Evolutionary conservation across 768 basidiomycete species (phyloP), one percentile per base, ranked within the genome.

Genomic region (Tricholoma sp.): DNA sequence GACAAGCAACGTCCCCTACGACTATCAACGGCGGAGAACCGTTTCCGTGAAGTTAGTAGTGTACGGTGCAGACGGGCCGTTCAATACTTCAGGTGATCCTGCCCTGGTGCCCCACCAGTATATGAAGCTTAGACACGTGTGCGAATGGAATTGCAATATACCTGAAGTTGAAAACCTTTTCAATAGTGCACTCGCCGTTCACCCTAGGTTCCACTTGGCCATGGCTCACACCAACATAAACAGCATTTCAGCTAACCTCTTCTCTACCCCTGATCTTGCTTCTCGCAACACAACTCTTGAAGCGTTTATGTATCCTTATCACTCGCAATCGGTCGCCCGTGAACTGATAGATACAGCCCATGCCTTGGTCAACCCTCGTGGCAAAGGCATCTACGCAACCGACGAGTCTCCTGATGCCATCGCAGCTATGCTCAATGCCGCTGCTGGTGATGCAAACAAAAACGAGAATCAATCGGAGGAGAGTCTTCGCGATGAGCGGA

Each of bases 341-440:
- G 72, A 76, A 56, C 65, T 82, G 55, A 76, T 80, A 45, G 64
- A 66, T 11, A 76, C 73, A 3, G 79, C 80, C 8, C 66, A 70
- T 18, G 72, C 74, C 6, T 63, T 81, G 24, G 80, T 82, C 3
- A 67, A 76, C 60, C 75, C 77, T 28, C 72, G 72, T 15, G 79
- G 79, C 32, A 80, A 75, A 65, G 80, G 80, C 4, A 76, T 81
- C 31, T 81, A 81, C 53, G 80, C 80, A 10, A 81, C 80, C 8
- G 80, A 82, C 58, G 79, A 82, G 59, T 70, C 76, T 15, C 74
- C 77, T n/a, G 71, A 77, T 20, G 72, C 63, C 10, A 75, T 80
- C 41, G 72, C 71, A 33, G 70, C 66, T 2, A 68, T 74, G 24
- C 63, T 81, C 7, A 62, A 69, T n/a, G 68, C 71, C 50, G 74